Conservation (phyloP, 2,329 filamentous ascomycete genomes). For the Leptographium procerum region DNA sequence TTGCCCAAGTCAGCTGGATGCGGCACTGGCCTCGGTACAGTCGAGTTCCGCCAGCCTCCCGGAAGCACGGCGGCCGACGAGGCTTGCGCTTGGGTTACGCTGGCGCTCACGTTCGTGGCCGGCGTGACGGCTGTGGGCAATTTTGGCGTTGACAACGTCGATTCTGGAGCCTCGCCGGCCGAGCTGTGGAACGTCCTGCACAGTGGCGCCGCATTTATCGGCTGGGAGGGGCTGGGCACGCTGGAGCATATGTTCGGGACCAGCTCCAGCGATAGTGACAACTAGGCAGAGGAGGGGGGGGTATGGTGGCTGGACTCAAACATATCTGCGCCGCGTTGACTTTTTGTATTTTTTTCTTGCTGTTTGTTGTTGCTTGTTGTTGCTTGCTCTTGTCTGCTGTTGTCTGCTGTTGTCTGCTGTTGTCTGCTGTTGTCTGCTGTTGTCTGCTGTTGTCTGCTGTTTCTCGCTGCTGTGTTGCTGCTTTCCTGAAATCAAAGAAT, state of each 20-base stretch:
- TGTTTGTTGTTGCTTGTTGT: neutral
- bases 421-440: neutral
- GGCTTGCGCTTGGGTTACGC: conserved; percentile 20
- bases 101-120: conserved; percentile 23
- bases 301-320: neutral
- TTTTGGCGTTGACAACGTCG: neutral
- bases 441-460: neutral
- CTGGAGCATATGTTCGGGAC: conserved; percentile 17
- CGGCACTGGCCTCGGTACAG: conserved; percentile 16
- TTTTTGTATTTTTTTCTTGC: neutral
- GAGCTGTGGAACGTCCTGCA: conserved; percentile 18
- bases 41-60: conserved; percentile 26
- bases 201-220: conserved; percentile 14
- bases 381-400: neutral
- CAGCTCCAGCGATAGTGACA: conserved; percentile 3
- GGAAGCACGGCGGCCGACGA: conserved; percentile 20
- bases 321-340: neutral
- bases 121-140: conserved; percentile 15
- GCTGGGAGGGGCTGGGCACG: conserved; percentile 16
- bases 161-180: conserved; percentile 11
- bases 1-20: conserved; percentile 5
- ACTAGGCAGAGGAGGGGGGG: neutral
- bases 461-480: neutral
- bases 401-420: neutral
- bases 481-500: neutral